Percentiles rank a stretch among this genome's conserved stretches.
Evolutionary conservation across 1,139 yeast genomes (phyloP).

Genomic region (Saccharomyces hybrid): DNA sequence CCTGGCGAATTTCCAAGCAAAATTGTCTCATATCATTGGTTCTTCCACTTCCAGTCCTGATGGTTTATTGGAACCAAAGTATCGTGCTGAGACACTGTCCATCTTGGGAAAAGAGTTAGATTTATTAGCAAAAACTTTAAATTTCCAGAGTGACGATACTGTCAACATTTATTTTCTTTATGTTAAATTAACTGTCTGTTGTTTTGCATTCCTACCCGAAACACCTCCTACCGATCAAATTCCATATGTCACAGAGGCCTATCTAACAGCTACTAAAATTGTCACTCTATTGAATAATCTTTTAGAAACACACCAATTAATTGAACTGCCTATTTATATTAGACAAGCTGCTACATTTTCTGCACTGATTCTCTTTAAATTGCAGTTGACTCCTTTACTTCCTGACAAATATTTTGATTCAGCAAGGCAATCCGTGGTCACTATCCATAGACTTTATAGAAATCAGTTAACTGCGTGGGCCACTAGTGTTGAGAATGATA

Average conservation of each 20-base stretch:
- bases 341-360: constrained; percentile 81
- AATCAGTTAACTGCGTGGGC: constrained; percentile 86
- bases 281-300: constrained; percentile 71
- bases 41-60: constrained; percentile 82
- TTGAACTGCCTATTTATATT: constrained; percentile 80
- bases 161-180: constrained; percentile 79
- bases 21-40: constrained; percentile 80
- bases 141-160: constrained; percentile 45
- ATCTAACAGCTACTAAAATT: constrained; percentile 71
- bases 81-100: constrained; percentile 71
- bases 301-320: constrained; percentile 58
- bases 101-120: constrained; percentile 75
- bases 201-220: constrained; percentile 87
- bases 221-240: constrained; percentile 87
- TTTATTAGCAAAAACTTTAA: constrained; percentile 42
- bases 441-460: constrained; percentile 80
- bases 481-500: constrained; percentile 79
- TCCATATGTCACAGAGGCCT: constrained; percentile 68
- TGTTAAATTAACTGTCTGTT: constrained; percentile 73
- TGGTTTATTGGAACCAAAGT: constrained; percentile 79
- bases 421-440: constrained; percentile 87
- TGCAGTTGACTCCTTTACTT: constrained; percentile 72
- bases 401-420: constrained; percentile 76
- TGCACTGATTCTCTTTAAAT: constrained; percentile 68
- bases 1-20: constrained; percentile 75